Evolutionary conservation across 2,329 filamentous ascomycete species (phyloP).

Genomic region (Phymatotrichopsis omnivora): DNA sequence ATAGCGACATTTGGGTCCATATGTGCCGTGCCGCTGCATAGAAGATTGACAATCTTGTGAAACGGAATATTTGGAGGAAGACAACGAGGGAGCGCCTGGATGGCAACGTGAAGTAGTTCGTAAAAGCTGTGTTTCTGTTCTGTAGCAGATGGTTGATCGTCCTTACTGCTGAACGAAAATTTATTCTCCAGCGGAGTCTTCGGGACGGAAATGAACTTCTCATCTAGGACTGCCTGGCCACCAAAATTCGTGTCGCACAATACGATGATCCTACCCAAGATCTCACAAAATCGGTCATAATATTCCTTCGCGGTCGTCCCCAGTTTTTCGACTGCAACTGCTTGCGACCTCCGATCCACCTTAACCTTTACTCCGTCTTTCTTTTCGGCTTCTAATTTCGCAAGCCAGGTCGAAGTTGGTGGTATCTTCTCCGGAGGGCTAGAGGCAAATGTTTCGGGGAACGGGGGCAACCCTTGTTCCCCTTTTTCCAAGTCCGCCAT

Average conservation of each 20-base stretch:
- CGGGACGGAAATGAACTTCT: constrained; percentile 82
- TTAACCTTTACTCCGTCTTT: constrained; percentile 27
- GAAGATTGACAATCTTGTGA: constrained; percentile 82
- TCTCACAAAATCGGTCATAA: constrained; percentile 85
- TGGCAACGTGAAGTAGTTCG: constrained; percentile 86
- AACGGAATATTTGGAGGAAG: constrained; percentile 84
- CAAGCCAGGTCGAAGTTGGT: constrained; percentile 33
- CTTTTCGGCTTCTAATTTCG: constrained; percentile 32
- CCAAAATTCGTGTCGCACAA: constrained; percentile 96
- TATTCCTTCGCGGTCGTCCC: constrained; percentile 71
- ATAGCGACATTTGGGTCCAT: constrained; percentile 84
- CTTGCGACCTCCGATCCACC: constrained; percentile 48
- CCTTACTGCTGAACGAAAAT: constrained; percentile 78
- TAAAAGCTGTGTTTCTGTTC: constrained; percentile 94
- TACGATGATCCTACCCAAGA: constrained; percentile 88
- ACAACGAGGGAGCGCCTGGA: constrained; percentile 90
- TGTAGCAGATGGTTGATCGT: constrained; percentile 60
- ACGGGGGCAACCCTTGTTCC: constrained; percentile 66
- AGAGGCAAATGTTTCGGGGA: constrained; percentile 52
- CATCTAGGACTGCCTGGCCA: constrained; percentile 86
- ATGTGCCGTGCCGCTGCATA: constrained; percentile 94
- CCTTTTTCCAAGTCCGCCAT: constrained; percentile 87
- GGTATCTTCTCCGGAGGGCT: constrained; percentile 29
- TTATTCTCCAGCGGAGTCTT: constrained; percentile 93
- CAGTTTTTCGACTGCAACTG: constrained; percentile 52